Conservation (phyloP, 2,329 filamentous ascomycete genomes). For the Ceratocystis huliohia region DNA sequence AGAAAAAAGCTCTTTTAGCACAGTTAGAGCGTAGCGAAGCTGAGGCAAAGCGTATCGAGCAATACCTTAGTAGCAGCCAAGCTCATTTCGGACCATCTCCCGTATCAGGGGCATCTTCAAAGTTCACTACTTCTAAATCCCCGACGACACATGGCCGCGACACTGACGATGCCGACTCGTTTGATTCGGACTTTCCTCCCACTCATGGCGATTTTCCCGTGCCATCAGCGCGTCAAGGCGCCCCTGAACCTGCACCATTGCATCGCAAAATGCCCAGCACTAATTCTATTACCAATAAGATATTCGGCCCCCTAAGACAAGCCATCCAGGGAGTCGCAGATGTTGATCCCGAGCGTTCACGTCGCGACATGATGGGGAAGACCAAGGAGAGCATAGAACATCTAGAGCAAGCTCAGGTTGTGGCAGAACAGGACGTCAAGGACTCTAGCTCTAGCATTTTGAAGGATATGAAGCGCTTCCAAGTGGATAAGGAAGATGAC, state of each 20-base stretch:
- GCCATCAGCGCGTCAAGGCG: conserved; percentile 65
- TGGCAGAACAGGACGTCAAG: conserved; percentile 80
- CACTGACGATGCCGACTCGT: conserved; percentile 67
- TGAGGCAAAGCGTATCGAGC: conserved; percentile 85
- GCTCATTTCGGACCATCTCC: conserved; percentile 10
- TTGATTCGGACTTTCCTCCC: conserved; percentile 91
- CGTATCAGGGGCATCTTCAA: conserved; percentile 30
- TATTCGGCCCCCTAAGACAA: conserved; percentile 90
- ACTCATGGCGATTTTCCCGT: conserved; percentile 62
- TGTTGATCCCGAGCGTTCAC: conserved; percentile 83
- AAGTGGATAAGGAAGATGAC: conserved; percentile 90
- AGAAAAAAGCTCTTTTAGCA: conserved; percentile 71
- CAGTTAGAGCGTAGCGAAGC: conserved; percentile 87
- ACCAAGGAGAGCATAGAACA: conserved; percentile 76
- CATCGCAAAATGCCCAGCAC: conserved; percentile 75
- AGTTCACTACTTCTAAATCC: conserved; percentile 31
- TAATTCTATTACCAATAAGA: conserved; percentile 84
- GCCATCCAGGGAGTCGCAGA: conserved; percentile 94
- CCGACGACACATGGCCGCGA: conserved; percentile 32
- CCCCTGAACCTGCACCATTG: conserved; percentile 31
- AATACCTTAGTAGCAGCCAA: conserved; percentile 69
- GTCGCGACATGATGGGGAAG: conserved; percentile 89
- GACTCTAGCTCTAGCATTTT: conserved; percentile 82
- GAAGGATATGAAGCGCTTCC: conserved; percentile 83
- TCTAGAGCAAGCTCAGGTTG: conserved; percentile 80